Evolutionary conservation across 495 filamentous ascomycete species (phyloP).

Genomic region (Penicillium desertorum): DNA sequence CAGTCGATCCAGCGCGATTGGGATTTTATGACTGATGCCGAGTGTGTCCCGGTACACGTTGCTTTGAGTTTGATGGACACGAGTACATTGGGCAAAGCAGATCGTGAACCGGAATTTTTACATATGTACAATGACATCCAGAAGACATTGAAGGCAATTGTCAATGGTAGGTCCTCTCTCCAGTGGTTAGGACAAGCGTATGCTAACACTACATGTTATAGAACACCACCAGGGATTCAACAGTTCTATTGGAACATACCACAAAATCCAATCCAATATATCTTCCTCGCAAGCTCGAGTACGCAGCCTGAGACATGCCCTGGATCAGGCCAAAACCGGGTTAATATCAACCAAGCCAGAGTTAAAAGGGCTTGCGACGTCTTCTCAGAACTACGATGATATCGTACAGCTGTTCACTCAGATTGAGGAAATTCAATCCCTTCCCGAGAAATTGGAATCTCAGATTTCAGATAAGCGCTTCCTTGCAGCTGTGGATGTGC

Average conservation of each 20-base stretch:
- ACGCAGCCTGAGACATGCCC: conserved; percentile 73
- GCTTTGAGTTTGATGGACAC: conserved; percentile 91
- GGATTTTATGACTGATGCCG: conserved; percentile 82
- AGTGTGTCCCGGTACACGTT: conserved; percentile 89
- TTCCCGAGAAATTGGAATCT: conserved; percentile 90
- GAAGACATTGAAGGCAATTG: conserved; percentile 86
- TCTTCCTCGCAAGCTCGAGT: conserved; percentile 83
- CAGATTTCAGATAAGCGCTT: conserved; percentile 96
- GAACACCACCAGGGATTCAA: conserved; percentile 99
- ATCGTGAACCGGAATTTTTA: conserved; percentile 80
- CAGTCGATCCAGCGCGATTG: conserved; percentile 80
- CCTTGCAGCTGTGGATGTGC: conserved; percentile 83
- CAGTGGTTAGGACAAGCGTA: background rate
- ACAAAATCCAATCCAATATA: conserved; percentile 95
- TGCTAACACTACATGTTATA: conserved; percentile 25
- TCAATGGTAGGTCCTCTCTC: conserved; percentile 58
- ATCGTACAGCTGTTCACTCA: conserved; percentile 80
- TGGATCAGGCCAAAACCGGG: conserved; percentile 77
- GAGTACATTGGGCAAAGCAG: conserved; percentile 86
- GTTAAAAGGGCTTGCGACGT: conserved; percentile 78
- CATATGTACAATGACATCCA: conserved; percentile 81
- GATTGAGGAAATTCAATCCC: conserved; percentile 84
- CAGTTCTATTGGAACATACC: conserved; percentile 96
- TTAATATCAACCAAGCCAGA: conserved; percentile 88
- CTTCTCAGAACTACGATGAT: conserved; percentile 87